Percentiles rank a stretch among this genome's conserved stretches.
These are phyloP conservation scores for Hanseniaspora sp. DNA, from an alignment of 1,139 yeast genomes.

Conservation along the genomic window DNA sequence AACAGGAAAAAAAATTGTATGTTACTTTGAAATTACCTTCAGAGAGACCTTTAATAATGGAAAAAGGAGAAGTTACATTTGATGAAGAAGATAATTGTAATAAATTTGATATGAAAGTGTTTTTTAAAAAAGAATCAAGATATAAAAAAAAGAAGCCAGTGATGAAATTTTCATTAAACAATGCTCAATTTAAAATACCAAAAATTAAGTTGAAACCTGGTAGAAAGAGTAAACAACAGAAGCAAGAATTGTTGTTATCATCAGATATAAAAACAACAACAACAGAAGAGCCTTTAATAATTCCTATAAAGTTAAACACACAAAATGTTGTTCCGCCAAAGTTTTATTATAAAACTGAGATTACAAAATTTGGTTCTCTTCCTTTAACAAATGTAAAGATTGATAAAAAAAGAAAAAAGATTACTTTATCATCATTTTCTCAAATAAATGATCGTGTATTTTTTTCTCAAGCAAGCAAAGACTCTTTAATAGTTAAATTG, in stretches of 20 bases:
- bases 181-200: not conserved
- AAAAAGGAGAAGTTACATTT: slow-evolving; percentile 23
- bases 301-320: not conserved
- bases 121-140: slow-evolving; percentile 23
- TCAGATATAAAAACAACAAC: not conserved
- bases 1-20: slow-evolving; percentile 48
- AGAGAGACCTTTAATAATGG: slow-evolving; percentile 54
- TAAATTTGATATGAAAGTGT: slow-evolving; percentile 34
- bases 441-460: slow-evolving; percentile 22
- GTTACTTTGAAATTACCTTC: slow-evolving; percentile 59
- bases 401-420: slow-evolving; percentile 20
- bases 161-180: slow-evolving; percentile 12
- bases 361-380: slow-evolving; percentile 26
- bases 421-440: slow-evolving; percentile 26
- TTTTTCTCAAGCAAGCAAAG: slow-evolving; percentile 23
- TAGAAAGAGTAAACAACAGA: not conserved
- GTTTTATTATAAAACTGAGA: slow-evolving; percentile 17
- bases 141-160: slow-evolving; percentile 11
- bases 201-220: slow-evolving; percentile 4
- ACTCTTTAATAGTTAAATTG: not conserved
- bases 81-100: slow-evolving; percentile 26
- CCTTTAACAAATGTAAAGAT: slow-evolving; percentile 28
- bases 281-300: not conserved
- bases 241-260: not conserved
- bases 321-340: not conserved